Conservation (phyloP, 129 eudicot species). For the Ambrosia trifida region DNA sequence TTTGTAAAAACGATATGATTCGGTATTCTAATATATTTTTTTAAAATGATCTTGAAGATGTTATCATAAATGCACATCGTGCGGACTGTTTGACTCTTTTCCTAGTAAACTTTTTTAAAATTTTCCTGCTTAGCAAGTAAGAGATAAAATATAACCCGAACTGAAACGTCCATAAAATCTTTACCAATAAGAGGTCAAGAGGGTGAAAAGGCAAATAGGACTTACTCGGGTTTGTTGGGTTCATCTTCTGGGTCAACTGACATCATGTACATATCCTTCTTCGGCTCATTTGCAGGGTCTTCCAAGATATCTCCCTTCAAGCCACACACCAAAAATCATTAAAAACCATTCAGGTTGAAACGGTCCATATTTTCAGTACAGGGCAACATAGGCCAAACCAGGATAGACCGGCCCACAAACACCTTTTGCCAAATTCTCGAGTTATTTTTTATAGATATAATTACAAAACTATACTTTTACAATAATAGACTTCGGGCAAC, state of each 20-base stretch:
- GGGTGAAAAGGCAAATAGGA: too few relatives aligned
- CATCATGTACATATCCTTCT: too few relatives aligned
- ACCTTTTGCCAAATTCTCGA: neutral
- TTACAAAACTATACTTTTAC: neutral
- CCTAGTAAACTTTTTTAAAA: neutral
- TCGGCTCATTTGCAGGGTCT: too few relatives aligned
- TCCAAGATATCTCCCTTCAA: too few relatives aligned
- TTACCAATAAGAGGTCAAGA: too few relatives aligned
- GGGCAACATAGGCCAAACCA: neutral
- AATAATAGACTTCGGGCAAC: neutral
- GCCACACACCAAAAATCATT: slow-evolving; percentile 1
- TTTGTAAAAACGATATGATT: neutral
- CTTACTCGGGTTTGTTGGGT: too few relatives aligned
- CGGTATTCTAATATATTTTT: neutral
- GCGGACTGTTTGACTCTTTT: neutral
- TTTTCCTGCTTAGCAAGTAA: neutral
- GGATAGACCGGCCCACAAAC: neutral
- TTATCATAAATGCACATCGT: neutral
- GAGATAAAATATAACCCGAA: neutral
- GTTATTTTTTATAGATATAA: neutral
- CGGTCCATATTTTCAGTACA: neutral
- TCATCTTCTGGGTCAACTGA: too few relatives aligned
- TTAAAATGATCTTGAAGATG: neutral
- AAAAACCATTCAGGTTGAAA: neutral
- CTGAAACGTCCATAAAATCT: neutral